A percentile compares a stretch with the other conserved stretches of the same genome.
phyloP scores from a whole-genome alignment of 108 stramenopile genomes.

The Cyclotella baltica region DNA sequence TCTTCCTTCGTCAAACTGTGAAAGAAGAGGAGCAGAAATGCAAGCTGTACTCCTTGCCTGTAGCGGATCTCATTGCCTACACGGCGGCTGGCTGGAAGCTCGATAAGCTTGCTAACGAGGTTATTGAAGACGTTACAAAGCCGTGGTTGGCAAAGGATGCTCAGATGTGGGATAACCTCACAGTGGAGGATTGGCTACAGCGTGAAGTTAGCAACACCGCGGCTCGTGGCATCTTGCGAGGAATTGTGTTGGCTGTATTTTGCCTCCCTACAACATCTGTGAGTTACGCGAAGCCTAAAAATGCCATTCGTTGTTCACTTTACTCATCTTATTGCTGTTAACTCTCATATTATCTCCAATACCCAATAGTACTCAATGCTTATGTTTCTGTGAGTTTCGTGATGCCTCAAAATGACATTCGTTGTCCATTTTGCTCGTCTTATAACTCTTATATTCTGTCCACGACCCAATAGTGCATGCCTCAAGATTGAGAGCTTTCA shows the following conservation, averaged over 20 bases:
- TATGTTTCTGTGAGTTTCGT: no score
- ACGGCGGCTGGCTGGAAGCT: not conserved
- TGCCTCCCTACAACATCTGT: not conserved
- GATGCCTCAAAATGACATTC: no score
- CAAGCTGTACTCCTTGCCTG: not conserved
- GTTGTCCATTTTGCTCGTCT: no score
- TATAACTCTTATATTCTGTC: no score
- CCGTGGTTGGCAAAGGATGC: not conserved
- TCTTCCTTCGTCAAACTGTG: not conserved
- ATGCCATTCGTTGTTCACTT: no score
- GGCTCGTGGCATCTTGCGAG: not conserved
- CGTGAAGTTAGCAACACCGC: not conserved
- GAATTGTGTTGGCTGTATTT: not conserved
- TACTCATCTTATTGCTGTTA: no score
- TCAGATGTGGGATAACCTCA: not conserved
- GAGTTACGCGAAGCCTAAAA: no score
- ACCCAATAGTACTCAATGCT: not conserved
- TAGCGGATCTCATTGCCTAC: not conserved
- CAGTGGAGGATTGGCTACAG: not conserved
- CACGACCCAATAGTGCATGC: no score
- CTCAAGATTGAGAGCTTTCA: not conserved
- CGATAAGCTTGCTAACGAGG: not conserved
- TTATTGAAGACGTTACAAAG: not conserved
- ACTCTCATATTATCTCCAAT: no score
- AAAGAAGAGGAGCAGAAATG: not conserved